These are phyloP conservation scores for Linum usitatissimum DNA, from an alignment of 345 rosid genomes.

Conservation along the genomic window DNA sequence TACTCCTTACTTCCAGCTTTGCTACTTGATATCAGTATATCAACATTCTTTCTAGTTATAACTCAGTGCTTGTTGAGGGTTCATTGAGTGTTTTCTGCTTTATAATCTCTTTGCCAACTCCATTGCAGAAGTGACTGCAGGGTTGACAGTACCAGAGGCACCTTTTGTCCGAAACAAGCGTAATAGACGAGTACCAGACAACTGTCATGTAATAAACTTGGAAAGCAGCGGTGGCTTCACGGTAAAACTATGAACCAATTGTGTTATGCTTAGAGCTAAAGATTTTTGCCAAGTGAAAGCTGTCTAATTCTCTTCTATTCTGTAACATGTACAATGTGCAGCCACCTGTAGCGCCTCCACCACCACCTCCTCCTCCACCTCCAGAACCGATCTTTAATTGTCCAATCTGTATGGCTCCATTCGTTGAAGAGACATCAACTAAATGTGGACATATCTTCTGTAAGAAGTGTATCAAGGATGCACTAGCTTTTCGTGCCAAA, in stretches of 20 bases:
- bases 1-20: background rate
- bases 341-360: conserved; percentile 8
- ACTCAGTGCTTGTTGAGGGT: background rate
- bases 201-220: conserved; percentile 40
- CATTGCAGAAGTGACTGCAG: conserved; percentile 27
- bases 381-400: conserved; percentile 72
- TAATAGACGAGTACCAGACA: conserved; percentile 31
- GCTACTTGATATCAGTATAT: background rate
- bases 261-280: background rate
- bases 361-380: conserved; percentile 32
- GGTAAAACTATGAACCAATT: conserved; percentile 24
- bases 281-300: background rate
- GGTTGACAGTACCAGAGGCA: conserved; percentile 19
- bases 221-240: conserved; percentile 28
- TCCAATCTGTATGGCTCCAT: conserved; percentile 79
- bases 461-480: conserved; percentile 52
- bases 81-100: background rate
- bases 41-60: background rate
- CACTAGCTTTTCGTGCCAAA: conserved; percentile 43
- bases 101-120: background rate
- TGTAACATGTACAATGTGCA: conserved; percentile 12
- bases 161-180: conserved; percentile 28
- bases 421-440: conserved; percentile 67
- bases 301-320: background rate
- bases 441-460: conserved; percentile 98